Evolutionary conservation across 2,329 filamentous ascomycete species (phyloP), one percentile per base, ranked within the genome.

Genomic region (Xylaria sp.): DNA sequence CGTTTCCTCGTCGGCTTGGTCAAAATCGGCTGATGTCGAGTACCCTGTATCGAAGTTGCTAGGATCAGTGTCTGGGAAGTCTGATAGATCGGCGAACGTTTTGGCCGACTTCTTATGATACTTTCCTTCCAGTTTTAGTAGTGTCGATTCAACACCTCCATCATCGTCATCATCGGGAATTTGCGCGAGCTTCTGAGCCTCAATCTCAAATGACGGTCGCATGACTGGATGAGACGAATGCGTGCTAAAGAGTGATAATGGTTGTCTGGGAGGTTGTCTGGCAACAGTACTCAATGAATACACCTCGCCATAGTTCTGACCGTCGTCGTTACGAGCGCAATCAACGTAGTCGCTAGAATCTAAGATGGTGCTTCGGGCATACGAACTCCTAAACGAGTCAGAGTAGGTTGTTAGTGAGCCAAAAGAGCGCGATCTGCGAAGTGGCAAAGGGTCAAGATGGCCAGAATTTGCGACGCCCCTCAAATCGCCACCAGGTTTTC

Each of bases 81-180:
- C 68, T 7, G 65, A 58, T 8, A 74, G 72, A 49, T 77, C 75
- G 63, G 78, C 76, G 11, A 75, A 78, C 10, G 77, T 69, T 55
- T 74, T 76, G 34, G 72, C 71, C 0, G 72, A 63, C 66, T 74
- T 83, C 66, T 81, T 86, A 70, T 88, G 82, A 67, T 88, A 94
- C 66, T 85, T 93, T 8, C 94, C 94, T 76, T 99, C 94, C 0
- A 99, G 80, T 69, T 97, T 99, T 67, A 92, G 76, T 54, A 99
- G 74, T 0, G 94, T 91, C n/a, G 92, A 92, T 70, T 97, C 94
- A 30, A 97, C 87, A 10, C 93, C 93, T 5, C 91, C 91, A 69
- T 95, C 90, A 51, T 88, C 87, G 62, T 87, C 83, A 44, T 95
- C 91, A 69, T 97, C 92, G 0, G 93, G 91, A 30, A 97, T 90